Conservation (phyloP, 2,329 filamentous ascomycete genomes). For the Didymella keratinophila region DNA sequence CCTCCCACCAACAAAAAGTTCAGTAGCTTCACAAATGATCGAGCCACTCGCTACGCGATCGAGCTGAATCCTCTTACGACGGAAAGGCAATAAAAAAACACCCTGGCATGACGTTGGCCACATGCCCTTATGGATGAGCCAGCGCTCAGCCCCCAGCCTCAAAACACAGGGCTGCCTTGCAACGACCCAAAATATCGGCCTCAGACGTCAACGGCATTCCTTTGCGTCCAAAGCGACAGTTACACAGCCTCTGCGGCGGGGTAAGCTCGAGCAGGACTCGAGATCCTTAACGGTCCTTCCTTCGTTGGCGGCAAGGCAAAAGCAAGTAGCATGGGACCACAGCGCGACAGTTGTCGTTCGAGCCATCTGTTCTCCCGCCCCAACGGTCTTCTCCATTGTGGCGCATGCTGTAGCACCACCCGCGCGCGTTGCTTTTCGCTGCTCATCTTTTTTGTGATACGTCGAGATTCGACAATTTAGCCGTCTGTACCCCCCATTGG, state of each 20-base stretch:
- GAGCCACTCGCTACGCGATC: slow-evolving; percentile 30
- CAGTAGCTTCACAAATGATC: slow-evolving; percentile 19
- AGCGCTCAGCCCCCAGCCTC: not conserved
- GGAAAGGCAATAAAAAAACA: not conserved
- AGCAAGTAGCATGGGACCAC: slow-evolving; percentile 23
- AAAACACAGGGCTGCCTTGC: slow-evolving; percentile 8
- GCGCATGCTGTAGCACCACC: slow-evolving; percentile 21
- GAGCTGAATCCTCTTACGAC: slow-evolving; percentile 1
- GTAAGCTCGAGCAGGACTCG: slow-evolving; percentile 15
- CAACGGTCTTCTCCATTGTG: slow-evolving; percentile 20
- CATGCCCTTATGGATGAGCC: slow-evolving; percentile 10
- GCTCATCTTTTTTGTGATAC: slow-evolving; percentile 22
- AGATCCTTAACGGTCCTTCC: slow-evolving; percentile 8
- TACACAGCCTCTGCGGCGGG: slow-evolving; percentile 16
- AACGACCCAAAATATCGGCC: not conserved
- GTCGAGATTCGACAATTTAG: slow-evolving; percentile 7
- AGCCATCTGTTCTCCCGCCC: slow-evolving; percentile 26
- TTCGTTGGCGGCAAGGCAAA: slow-evolving; percentile 19
- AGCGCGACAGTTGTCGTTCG: slow-evolving; percentile 24
- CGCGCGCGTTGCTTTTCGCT: slow-evolving; percentile 18
- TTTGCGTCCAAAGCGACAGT: slow-evolving; percentile 3
- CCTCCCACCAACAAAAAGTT: slow-evolving; percentile 5
- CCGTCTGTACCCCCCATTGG: slow-evolving; percentile 9
- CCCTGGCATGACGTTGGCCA: slow-evolving; percentile 13
- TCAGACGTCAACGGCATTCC: not conserved